Conservation (phyloP, 331 rosid genomes). For the Pyrus hybrid region DNA sequence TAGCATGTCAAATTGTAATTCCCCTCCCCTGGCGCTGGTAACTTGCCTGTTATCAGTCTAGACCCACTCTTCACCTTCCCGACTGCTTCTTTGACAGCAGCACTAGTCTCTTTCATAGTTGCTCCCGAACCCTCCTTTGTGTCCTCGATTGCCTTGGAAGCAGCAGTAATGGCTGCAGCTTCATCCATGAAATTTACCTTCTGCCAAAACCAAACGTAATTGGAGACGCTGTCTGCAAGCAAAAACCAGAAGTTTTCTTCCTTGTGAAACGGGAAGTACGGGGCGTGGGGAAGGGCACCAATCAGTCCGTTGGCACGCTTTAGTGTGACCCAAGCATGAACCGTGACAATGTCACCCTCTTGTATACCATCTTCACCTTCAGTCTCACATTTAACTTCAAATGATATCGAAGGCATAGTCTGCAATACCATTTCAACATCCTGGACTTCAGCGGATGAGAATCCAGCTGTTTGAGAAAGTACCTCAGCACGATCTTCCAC, state of each 20-base stretch:
- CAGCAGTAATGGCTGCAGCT: slow-evolving; percentile 69
- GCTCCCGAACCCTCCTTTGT: slow-evolving; percentile 90
- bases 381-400: slow-evolving; percentile 67
- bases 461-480: slow-evolving; percentile 67
- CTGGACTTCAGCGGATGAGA: slow-evolving; percentile 59
- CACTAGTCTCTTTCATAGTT: slow-evolving; percentile 58
- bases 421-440: slow-evolving; percentile 75
- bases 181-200: slow-evolving; percentile 95
- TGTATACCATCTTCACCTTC: slow-evolving; percentile 97
- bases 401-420: slow-evolving; percentile 79
- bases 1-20: slow-evolving; percentile 72
- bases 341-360: slow-evolving; percentile 84
- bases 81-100: slow-evolving; percentile 66
- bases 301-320: slow-evolving; percentile 61
- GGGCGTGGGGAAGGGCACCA: slow-evolving; percentile 92
- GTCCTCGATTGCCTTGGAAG: slow-evolving; percentile 86
- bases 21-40: slow-evolving; percentile 92
- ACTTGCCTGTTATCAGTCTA: slow-evolving; percentile 72
- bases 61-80: slow-evolving; percentile 81
- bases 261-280: slow-evolving; percentile 81
- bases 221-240: slow-evolving; percentile 68
- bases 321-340: slow-evolving; percentile 79
- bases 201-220: slow-evolving; percentile 86
- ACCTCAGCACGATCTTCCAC: slow-evolving; percentile 72
- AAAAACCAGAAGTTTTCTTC: slow-evolving; percentile 85